These are phyloP conservation scores for Aegilops longissima DNA, from an alignment of 176 grass and related monocot species.

Conservation along the genomic window DNA sequence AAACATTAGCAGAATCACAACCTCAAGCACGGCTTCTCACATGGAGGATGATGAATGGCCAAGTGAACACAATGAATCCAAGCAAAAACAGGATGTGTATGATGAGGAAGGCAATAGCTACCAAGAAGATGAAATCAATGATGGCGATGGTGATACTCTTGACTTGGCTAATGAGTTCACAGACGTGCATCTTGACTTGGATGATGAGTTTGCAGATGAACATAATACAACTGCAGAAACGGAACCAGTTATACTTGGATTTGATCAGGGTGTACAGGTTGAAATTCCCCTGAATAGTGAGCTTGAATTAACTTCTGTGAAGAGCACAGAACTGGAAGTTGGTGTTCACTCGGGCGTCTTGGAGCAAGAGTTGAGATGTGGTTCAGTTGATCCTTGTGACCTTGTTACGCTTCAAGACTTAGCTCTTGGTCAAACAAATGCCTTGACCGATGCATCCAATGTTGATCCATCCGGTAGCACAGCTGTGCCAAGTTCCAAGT, in stretches of 20 bases:
- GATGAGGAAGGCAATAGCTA: conserved; percentile 68
- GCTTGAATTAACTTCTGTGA: conserved; percentile 61
- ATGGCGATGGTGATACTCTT: conserved; percentile 63
- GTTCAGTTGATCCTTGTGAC: conserved; percentile 34
- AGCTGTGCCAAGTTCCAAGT: conserved; percentile 48
- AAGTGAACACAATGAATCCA: conserved; percentile 57
- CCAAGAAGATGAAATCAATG: conserved; percentile 61
- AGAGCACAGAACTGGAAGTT: conserved; percentile 49
- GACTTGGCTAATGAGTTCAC: conserved; percentile 57
- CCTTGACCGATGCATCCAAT: conserved; percentile 32
- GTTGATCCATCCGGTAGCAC: conserved; percentile 34
- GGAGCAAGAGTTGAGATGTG: conserved; percentile 43
- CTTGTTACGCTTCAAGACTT: conserved; percentile 53
- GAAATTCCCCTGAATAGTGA: conserved; percentile 59
- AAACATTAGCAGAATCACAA: conserved; percentile 42
- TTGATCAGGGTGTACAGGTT: conserved; percentile 93
- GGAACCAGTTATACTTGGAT: conserved; percentile 90
- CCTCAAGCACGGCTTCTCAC: conserved; percentile 56
- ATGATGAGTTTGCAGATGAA: conserved; percentile 53
- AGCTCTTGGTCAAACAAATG: conserved; percentile 54
- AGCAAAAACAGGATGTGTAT: conserved; percentile 57
- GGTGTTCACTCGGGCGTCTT: conserved; percentile 30
- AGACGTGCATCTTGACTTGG: conserved; percentile 54
- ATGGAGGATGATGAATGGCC: conserved; percentile 76
- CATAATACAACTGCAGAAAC: conserved; percentile 43